Conservation (phyloP, 2,329 filamentous ascomycete genomes). For the Talaromyces atroroseus region DNA sequence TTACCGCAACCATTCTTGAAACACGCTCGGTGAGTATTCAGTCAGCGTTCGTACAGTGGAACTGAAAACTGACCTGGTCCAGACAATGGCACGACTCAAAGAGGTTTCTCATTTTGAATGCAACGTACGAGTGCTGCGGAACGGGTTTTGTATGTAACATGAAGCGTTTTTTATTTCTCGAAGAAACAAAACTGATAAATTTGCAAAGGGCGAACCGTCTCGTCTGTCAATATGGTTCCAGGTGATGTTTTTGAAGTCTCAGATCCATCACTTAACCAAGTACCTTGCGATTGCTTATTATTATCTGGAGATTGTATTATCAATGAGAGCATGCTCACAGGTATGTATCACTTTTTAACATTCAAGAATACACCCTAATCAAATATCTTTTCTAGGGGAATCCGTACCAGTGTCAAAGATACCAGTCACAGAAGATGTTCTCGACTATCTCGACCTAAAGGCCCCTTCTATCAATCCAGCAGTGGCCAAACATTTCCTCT, state of each 20-base stretch:
- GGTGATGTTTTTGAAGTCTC: slow-evolving; percentile 97
- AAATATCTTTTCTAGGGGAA: slow-evolving; percentile 57
- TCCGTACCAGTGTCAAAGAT: slow-evolving; percentile 94
- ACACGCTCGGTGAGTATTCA: slow-evolving; percentile 63
- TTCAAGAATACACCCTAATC: slow-evolving; percentile 14
- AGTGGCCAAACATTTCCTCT: slow-evolving; percentile 82
- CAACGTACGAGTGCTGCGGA: slow-evolving; percentile 85
- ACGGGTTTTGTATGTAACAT: slow-evolving; percentile 72
- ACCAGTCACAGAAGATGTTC: slow-evolving; percentile 72
- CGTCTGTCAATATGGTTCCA: slow-evolving; percentile 83
- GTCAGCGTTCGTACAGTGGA: background rate
- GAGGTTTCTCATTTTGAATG: slow-evolving; percentile 95
- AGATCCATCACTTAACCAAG: slow-evolving; percentile 79
- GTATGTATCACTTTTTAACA: slow-evolving; percentile 24
- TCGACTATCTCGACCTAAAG: slow-evolving; percentile 69
- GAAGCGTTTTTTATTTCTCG: background rate
- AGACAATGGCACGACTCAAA: slow-evolving; percentile 83
- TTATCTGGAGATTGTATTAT: slow-evolving; percentile 95
- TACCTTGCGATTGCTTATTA: slow-evolving; percentile 87
- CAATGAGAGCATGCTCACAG: slow-evolving; percentile 97
- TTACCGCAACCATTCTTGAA: slow-evolving; percentile 81
- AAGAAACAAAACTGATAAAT: background rate
- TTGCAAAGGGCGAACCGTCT: slow-evolving; percentile 66
- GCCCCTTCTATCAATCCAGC: slow-evolving; percentile 78
- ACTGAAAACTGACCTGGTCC: background rate